Evolutionary conservation across 2,329 filamentous ascomycete species (phyloP).

Genomic region (Fusarium sp.): DNA sequence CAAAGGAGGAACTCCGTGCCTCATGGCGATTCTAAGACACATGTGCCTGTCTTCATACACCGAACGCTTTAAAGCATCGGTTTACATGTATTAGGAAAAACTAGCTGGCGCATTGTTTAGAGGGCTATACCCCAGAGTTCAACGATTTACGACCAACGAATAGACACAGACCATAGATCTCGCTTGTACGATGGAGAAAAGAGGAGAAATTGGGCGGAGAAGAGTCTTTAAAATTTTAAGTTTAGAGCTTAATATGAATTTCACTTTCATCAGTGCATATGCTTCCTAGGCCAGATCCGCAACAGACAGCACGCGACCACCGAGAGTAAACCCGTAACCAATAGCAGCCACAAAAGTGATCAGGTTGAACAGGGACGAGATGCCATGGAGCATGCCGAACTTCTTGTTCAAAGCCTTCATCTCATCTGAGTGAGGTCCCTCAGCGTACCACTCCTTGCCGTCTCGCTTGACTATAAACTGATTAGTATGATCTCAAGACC

Average conservation of each 20-base stretch:
- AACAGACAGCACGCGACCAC: conserved; percentile 68
- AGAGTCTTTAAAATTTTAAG: conserved; percentile 34
- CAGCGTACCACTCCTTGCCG: conserved; percentile 87
- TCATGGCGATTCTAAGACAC: conserved; percentile 29
- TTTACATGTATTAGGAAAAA: conserved; percentile 4
- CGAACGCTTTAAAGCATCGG: neutral
- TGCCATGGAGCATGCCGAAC: conserved; percentile 84
- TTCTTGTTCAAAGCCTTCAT: conserved; percentile 84
- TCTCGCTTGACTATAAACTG: conserved; percentile 78
- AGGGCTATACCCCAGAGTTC: conserved; percentile 42
- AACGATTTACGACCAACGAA: conserved; percentile 45
- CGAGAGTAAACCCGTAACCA: conserved; percentile 83
- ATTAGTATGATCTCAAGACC: conserved; percentile 29
- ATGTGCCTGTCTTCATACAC: neutral
- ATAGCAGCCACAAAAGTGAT: conserved; percentile 76
- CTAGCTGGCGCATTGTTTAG: conserved; percentile 37
- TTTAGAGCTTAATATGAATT: conserved; percentile 17
- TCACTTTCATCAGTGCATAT: conserved; percentile 9
- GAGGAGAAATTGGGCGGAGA: conserved; percentile 3
- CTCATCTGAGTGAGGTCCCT: conserved; percentile 82
- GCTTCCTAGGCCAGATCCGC: conserved; percentile 46
- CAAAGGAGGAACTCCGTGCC: conserved; percentile 62
- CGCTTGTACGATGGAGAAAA: conserved; percentile 11
- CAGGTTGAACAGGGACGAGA: conserved; percentile 85
- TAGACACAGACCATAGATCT: conserved; percentile 27